A percentile compares a stretch with the other conserved stretches of the same genome.
Conservation (phyloP, 2,329 filamentous ascomycete species). For the Xylariomycetidae sp. region DNA sequence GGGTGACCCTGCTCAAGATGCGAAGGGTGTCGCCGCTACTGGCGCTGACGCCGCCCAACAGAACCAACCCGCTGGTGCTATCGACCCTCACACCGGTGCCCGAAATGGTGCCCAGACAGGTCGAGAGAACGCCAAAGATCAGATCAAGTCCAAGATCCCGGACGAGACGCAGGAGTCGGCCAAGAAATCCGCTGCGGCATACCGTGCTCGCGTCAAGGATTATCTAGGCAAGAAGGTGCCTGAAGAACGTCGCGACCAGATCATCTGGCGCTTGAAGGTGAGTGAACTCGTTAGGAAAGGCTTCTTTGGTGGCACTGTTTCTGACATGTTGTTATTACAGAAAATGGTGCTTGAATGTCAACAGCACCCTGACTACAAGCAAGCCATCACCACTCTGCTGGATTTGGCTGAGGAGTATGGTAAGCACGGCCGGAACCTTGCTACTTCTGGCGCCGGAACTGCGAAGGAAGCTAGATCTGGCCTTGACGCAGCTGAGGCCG, state of each 20-base stretch:
- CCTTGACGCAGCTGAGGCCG: constrained; percentile 68
- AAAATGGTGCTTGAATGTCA: constrained; percentile 98
- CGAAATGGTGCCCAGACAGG: constrained; percentile 9
- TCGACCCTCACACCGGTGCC: constrained; percentile 22
- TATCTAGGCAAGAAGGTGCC: constrained; percentile 87
- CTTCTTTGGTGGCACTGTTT: too few relatives aligned
- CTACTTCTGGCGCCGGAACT: constrained; percentile 60
- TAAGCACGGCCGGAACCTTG: constrained; percentile 63
- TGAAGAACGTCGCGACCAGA: constrained; percentile 86
- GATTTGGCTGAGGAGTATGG: constrained; percentile 80
- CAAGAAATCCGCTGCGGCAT: constrained; percentile 36
- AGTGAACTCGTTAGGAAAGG: constrained; percentile 7
- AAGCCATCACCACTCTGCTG: constrained; percentile 85
- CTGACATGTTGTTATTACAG: too few relatives aligned
- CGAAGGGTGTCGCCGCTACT: constrained; percentile 51
- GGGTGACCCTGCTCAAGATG: constrained; percentile 51
- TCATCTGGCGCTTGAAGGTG: constrained; percentile 76
- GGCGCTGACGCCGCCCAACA: constrained; percentile 38
- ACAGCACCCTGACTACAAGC: constrained; percentile 87
- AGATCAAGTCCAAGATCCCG: constrained; percentile 57
- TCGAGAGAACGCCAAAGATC: constrained; percentile 42
- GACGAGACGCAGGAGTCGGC: constrained; percentile 50
- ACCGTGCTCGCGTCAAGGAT: constrained; percentile 48
- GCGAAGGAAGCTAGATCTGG: constrained; percentile 69
- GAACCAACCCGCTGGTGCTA: constrained; percentile 16